Evolutionary conservation across 1,284 basidiomycete species (phyloP).

Genomic region (Schizophyllum commune): DNA sequence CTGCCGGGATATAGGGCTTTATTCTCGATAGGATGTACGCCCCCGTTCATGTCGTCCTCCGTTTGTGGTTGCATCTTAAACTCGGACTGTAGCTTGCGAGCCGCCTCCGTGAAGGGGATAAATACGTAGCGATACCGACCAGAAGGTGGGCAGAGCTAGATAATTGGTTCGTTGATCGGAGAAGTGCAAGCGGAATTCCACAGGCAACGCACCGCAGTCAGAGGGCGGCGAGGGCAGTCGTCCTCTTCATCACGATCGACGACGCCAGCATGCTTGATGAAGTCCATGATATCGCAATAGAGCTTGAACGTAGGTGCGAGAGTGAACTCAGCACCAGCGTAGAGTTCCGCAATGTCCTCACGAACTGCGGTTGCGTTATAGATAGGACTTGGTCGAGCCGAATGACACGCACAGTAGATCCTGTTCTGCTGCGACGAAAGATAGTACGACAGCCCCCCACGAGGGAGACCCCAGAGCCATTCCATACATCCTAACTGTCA

Average conservation of each 20-base stretch:
- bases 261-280: neutral
- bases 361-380: neutral
- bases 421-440: neutral
- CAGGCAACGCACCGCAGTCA: neutral
- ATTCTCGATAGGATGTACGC: neutral
- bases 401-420: neutral
- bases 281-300: neutral
- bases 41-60: neutral
- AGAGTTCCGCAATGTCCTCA: neutral
- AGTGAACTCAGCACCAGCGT: neutral
- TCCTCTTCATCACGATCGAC: neutral
- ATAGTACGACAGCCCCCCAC: neutral
- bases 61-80: neutral
- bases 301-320: neutral
- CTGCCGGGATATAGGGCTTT: neutral
- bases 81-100: neutral
- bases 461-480: neutral
- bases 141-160: neutral
- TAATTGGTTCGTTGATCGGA: neutral
- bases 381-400: too few relatives aligned
- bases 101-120: neutral
- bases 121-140: neutral
- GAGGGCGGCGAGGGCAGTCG: neutral
- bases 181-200: neutral
- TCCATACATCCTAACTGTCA: neutral